Percentiles rank a stretch among this genome's conserved stretches.
Evolutionary conservation across 2,329 filamentous ascomycete species (phyloP).

Genomic region (Cladorrhinum sp.): DNA sequence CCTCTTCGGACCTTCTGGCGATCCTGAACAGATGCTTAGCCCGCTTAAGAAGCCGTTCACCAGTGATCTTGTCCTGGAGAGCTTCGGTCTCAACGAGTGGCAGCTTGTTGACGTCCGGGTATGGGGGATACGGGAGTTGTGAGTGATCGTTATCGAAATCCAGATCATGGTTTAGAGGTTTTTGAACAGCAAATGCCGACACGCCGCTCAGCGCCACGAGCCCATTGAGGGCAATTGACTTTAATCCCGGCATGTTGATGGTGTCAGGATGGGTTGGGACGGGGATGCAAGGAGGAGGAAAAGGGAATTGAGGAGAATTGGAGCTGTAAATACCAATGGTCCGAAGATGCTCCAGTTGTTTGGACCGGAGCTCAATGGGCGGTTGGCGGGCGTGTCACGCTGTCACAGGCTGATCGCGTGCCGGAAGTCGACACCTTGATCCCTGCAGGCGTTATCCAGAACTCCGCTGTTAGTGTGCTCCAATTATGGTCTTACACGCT

Average conservation of each 20-base stretch:
- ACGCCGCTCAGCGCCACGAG: not conserved
- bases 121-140: not conserved
- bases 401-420: constrained; percentile 3
- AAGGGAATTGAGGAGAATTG: not conserved
- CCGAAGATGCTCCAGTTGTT: not conserved
- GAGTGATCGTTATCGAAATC: not conserved
- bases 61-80: constrained; percentile 55
- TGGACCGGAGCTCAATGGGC: not conserved
- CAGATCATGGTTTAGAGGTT: not conserved
- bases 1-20: constrained; percentile 54
- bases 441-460: not conserved
- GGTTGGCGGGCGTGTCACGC: not conserved
- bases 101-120: constrained; percentile 23
- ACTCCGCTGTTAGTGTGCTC: not conserved
- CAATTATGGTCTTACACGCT: too few species aligned
- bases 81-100: constrained; percentile 51
- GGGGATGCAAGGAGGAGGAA: not conserved
- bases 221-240: constrained; percentile 6
- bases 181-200: constrained; percentile 1
- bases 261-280: not conserved
- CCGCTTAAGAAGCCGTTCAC: constrained; percentile 54
- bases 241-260: not conserved
- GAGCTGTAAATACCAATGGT: not conserved
- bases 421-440: not conserved
- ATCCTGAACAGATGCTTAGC: constrained; percentile 61